Evolutionary conservation across 345 rosid genomes (phyloP).

Genomic region (Litchi chinensis): DNA sequence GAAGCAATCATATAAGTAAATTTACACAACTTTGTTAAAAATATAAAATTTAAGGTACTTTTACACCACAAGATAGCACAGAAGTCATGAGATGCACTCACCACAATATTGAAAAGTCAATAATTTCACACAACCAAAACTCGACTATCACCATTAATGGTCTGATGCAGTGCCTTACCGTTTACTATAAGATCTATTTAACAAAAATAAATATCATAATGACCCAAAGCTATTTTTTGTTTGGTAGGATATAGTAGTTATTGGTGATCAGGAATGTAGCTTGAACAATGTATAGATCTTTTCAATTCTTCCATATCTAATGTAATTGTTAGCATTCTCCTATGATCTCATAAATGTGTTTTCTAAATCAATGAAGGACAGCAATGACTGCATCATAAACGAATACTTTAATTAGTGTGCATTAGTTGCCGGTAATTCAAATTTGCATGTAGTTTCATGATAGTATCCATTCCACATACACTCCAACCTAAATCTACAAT

Average conservation of each 20-base stretch:
- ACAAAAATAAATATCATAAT: neutral
- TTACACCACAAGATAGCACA: too few species aligned
- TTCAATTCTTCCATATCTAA: slow-evolving; percentile 1
- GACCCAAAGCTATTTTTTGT: neutral
- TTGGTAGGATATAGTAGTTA: neutral
- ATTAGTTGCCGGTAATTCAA: neutral
- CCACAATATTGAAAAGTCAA: too few species aligned
- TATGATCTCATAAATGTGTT: neutral
- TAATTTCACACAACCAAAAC: neutral
- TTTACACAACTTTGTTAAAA: slow-evolving; percentile 8
- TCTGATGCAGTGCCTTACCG: neutral
- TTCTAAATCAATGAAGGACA: neutral
- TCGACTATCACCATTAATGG: neutral
- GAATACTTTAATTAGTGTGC: too few species aligned
- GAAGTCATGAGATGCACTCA: too few species aligned
- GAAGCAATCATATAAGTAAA: neutral
- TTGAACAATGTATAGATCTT: neutral
- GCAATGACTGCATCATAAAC: neutral
- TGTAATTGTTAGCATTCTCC: neutral
- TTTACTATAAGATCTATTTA: neutral
- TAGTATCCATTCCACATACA: too few species aligned
- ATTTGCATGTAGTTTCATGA: neutral
- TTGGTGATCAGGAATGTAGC: neutral
- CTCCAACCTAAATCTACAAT: too few species aligned
- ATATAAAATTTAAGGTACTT: slow-evolving; percentile 8